These are phyloP conservation scores for Plantago coronopus DNA, from an alignment of 305 asterid genomes.

Conservation along the genomic window DNA sequence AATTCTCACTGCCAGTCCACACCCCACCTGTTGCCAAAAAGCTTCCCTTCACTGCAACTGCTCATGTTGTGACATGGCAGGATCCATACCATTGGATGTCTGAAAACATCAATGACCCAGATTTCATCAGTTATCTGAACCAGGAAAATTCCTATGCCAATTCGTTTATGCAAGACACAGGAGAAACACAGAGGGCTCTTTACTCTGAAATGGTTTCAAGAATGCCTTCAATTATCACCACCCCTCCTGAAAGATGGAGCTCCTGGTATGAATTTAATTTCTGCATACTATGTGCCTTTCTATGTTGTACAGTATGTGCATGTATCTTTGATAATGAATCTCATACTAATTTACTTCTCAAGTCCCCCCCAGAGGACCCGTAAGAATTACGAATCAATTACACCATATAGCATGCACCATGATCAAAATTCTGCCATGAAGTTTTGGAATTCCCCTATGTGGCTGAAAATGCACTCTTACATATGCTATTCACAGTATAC, in stretches of 20 bases:
- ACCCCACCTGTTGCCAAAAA: slow-evolving; percentile 63
- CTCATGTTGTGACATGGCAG: slow-evolving; percentile 60
- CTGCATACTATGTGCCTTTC: background rate
- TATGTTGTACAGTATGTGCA: background rate
- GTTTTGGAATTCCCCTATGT: no score
- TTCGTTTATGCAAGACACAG: slow-evolving; percentile 67
- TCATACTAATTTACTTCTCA: no score
- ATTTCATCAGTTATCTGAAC: slow-evolving; percentile 55
- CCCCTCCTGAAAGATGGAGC: slow-evolving; percentile 87
- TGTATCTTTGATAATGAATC: no score
- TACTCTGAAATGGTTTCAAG: slow-evolving; percentile 70
- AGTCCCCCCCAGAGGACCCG: no score
- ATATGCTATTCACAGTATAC: no score
- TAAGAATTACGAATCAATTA: no score
- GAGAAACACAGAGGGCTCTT: slow-evolving; percentile 44
- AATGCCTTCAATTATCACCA: slow-evolving; percentile 61
- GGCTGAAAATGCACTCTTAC: no score
- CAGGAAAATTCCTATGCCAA: slow-evolving; percentile 73
- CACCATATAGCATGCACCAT: no score
- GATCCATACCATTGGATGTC: slow-evolving; percentile 93
- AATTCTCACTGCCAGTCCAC: slow-evolving; percentile 19
- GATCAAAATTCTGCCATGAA: no score
- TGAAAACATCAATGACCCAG: slow-evolving; percentile 55
- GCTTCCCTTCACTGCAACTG: slow-evolving; percentile 57
- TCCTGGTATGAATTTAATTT: slow-evolving; percentile 42